Conservation (phyloP, 140 eudicot species). For the Ambrosia hybrid region DNA sequence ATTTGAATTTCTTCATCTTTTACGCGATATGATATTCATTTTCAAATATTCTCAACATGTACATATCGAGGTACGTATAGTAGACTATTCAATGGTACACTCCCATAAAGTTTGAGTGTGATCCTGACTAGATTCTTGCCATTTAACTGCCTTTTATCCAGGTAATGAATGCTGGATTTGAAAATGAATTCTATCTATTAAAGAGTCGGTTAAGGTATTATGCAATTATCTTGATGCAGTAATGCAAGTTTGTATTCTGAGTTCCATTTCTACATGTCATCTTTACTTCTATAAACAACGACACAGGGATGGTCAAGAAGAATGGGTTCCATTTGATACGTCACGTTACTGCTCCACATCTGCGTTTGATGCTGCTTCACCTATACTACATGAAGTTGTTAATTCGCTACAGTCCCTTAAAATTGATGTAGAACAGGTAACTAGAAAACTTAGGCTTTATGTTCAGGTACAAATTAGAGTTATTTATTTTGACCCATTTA, state of each 20-base stretch:
- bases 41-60: too few species aligned
- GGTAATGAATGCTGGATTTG: conserved; percentile 96
- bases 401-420: conserved; percentile 66
- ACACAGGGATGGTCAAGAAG: conserved; percentile 71
- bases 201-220: conserved; percentile 58
- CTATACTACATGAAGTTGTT: conserved; percentile 64
- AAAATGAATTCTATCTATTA: conserved; percentile 82
- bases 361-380: conserved; percentile 82
- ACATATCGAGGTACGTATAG: too few species aligned
- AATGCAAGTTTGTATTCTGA: conserved; percentile 5
- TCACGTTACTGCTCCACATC: conserved; percentile 81
- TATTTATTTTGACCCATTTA: too few species aligned
- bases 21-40: too few species aligned
- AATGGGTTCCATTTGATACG: conserved; percentile 85
- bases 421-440: conserved; percentile 88
- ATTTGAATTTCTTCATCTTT: too few species aligned
- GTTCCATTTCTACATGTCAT: background rate
- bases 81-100: too few species aligned
- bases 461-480: background rate
- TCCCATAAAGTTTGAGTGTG: too few species aligned
- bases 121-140: too few species aligned
- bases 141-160: conserved; percentile 27
- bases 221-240: conserved; percentile 11
- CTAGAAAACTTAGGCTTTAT: conserved; percentile 6
- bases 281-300: conserved; percentile 10